These are phyloP conservation scores for Xerocomus minutiporus DNA, from an alignment of 1,284 basidiomycete genomes.

Conservation along the genomic window DNA sequence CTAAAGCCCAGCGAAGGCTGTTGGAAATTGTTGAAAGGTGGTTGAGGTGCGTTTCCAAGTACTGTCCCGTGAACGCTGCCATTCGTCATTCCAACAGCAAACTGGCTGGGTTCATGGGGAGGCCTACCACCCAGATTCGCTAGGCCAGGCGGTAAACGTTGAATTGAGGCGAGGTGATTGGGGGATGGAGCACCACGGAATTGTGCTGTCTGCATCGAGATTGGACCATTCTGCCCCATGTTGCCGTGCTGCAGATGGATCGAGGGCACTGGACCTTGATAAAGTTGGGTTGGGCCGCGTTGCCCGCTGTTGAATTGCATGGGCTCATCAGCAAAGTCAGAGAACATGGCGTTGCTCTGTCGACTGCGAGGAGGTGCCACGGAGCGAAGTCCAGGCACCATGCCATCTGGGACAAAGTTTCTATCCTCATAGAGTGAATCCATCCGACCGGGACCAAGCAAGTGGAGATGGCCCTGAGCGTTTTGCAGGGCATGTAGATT, in stretches of 20 bases:
- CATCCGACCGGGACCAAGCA: conserved; percentile 42
- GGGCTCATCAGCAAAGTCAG: conserved; percentile 58
- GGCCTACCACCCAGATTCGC: conserved; percentile 78
- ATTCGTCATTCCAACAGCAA: conserved; percentile 45
- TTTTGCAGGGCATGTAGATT: conserved; percentile 35
- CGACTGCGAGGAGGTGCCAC: conserved; percentile 56
- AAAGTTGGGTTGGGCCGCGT: conserved; percentile 53
- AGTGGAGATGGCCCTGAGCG: conserved; percentile 42
- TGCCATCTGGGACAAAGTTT: conserved; percentile 73
- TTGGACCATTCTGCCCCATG: conserved; percentile 47
- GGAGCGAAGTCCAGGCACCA: conserved; percentile 76
- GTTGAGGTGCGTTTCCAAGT: conserved; percentile 46
- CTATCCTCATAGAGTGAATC: conserved; percentile 73
- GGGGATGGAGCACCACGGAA: conserved; percentile 71
- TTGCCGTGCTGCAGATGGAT: conserved; percentile 50
- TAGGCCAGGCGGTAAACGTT: conserved; percentile 73
- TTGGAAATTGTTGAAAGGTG: conserved; percentile 50
- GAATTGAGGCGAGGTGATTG: conserved; percentile 44
- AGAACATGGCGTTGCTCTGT: conserved; percentile 52
- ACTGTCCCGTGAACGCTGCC: conserved; percentile 43
- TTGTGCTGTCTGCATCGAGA: conserved; percentile 57
- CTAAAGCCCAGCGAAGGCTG: conserved; percentile 42
- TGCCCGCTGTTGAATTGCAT: conserved; percentile 56
- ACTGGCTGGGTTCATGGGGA: conserved; percentile 71
- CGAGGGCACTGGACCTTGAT: conserved; percentile 44